Conservation (phyloP, 768 basidiomycete genomes). For the Myochromella boudieri region DNA sequence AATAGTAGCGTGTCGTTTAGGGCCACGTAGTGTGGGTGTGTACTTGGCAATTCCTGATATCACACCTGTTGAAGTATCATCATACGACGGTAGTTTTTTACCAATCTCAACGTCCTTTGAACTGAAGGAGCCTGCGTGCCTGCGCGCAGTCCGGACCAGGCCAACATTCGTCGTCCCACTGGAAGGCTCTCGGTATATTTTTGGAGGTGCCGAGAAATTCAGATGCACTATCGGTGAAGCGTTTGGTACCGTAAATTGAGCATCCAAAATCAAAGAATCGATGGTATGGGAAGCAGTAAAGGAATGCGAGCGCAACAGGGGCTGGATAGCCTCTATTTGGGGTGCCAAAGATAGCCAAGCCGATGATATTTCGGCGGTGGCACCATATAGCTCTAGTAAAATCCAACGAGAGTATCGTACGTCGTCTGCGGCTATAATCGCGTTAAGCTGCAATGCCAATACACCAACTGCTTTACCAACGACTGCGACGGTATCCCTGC, state of each 20-base stretch:
- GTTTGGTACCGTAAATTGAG: constrained; percentile 1
- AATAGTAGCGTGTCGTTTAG: constrained; percentile 46
- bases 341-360: constrained; percentile 82
- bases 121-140: constrained; percentile 96
- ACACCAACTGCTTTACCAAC: constrained; percentile 90
- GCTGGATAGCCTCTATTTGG: constrained; percentile 67
- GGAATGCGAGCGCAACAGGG: constrained; percentile 46
- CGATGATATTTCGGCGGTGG: constrained; percentile 81
- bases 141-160: constrained; percentile 58
- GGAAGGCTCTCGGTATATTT: constrained; percentile 14
- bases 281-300: constrained; percentile 25
- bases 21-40: constrained; percentile 45
- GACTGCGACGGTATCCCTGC: constrained; percentile 78
- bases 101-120: constrained; percentile 90
- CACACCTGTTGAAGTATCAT: constrained; percentile 39
- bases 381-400: constrained; percentile 84
- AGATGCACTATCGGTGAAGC: constrained; percentile 1
- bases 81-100: constrained; percentile 71
- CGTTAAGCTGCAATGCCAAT: constrained; percentile 76
- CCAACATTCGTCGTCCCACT: constrained; percentile 21
- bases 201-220: constrained; percentile 18
- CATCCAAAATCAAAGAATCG: neutral
- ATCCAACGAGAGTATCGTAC: constrained; percentile 87
- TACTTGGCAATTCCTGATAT: constrained; percentile 32
- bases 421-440: constrained; percentile 73